A percentile compares a stretch with the other conserved stretches of the same genome.
phyloP scores from a whole-genome alignment of 495 filamentous ascomycete species.

The Hyaloscypha finlandica region DNA sequence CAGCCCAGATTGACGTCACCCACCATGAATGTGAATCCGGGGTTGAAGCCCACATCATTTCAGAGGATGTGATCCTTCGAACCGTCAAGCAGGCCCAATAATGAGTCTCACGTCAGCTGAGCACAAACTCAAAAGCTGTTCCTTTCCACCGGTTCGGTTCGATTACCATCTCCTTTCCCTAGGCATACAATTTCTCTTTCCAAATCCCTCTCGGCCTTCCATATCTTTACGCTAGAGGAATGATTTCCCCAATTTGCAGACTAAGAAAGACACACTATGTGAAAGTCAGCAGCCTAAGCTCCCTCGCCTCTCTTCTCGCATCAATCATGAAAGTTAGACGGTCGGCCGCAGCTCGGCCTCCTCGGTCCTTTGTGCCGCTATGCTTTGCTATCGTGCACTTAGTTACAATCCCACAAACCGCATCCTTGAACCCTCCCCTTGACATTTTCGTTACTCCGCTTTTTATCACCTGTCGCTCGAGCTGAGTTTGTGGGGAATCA shows the following conservation, averaged over 20 bases:
- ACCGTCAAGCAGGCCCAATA: neutral
- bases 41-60: neutral
- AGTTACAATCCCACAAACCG: no score
- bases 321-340: neutral
- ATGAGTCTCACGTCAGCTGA: neutral
- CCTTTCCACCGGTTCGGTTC: neutral
- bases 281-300: neutral
- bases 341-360: neutral
- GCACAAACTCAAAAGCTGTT: neutral
- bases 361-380: neutral
- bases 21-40: neutral
- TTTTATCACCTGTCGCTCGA: no score
- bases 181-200: neutral
- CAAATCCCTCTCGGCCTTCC: neutral
- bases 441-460: no score
- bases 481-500: no score
- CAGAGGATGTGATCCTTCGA: neutral
- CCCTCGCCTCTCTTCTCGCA: neutral
- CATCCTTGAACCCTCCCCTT: no score
- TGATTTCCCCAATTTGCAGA: no score
- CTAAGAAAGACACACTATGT: neutral
- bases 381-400: neutral
- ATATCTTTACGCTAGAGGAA: neutral
- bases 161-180: neutral
- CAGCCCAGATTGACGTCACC: neutral